Conservation (phyloP, 2,329 filamentous ascomycete species). For the Trichoderma sp. region DNA sequence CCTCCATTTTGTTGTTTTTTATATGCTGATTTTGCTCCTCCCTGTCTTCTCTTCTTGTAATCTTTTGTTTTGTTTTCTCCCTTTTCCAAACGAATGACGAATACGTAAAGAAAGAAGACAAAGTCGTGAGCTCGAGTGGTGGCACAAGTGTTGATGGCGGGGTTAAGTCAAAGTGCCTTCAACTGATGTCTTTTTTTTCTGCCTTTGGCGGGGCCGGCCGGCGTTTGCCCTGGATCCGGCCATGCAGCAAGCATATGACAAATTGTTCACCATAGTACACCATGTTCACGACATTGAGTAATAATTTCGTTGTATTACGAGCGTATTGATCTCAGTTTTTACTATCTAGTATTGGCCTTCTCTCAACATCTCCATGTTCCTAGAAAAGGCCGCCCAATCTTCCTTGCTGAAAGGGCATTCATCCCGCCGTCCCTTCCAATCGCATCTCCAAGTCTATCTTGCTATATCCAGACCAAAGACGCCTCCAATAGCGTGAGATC, state of each 20-base stretch:
- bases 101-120: neutral
- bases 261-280: neutral
- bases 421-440: neutral
- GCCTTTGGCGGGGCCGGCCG: slow-evolving; percentile 2
- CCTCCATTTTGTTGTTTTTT: slow-evolving; percentile 27
- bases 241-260: neutral
- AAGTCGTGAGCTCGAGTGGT: neutral
- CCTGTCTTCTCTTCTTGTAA: neutral
- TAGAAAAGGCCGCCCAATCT: neutral
- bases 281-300: neutral
- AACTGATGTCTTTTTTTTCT: neutral
- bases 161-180: neutral
- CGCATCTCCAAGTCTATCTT: neutral
- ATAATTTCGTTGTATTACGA: neutral
- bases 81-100: neutral
- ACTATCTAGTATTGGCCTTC: neutral
- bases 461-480: slow-evolving; percentile 1
- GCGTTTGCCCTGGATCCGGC: neutral
- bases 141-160: neutral
- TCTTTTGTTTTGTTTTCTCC: neutral
- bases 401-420: neutral
- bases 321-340: neutral
- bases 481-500: slow-evolving; percentile 4
- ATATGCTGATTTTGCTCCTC: neutral
- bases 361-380: neutral